phyloP scores from a whole-genome alignment of 768 basidiomycete species.

The Neoboletus brunneissimus region DNA sequence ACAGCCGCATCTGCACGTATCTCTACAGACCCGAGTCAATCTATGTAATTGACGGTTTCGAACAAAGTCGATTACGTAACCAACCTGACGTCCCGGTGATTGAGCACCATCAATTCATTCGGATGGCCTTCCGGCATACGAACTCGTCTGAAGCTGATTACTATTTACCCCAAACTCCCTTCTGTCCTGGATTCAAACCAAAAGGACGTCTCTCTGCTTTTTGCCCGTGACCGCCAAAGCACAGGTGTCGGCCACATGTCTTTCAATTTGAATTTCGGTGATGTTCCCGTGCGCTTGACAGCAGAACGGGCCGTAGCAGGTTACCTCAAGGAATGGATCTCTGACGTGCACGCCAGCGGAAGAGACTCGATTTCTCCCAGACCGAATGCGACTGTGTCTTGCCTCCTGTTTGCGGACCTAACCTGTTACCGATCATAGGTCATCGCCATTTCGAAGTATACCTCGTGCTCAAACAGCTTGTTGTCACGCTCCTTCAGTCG shows the following conservation, averaged over 20 bases:
- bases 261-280: slow-evolving; percentile 10
- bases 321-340: background rate
- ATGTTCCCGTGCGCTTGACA: slow-evolving; percentile 1
- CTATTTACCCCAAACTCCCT: background rate
- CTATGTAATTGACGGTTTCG: background rate
- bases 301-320: background rate
- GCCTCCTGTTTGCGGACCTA: background rate
- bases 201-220: background rate
- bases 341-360: slow-evolving; percentile 5
- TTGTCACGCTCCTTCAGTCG: slow-evolving; percentile 1
- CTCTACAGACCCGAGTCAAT: background rate
- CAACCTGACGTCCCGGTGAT: background rate
- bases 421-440: background rate
- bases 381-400: background rate
- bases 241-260: background rate
- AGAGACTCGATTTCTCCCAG: background rate
- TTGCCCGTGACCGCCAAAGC: background rate
- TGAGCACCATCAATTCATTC: too few species aligned
- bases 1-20: background rate
- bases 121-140: background rate
- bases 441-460: background rate
- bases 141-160: background rate
- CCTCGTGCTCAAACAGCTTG: background rate
- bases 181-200: background rate
- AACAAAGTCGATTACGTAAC: slow-evolving; percentile 4